These are phyloP conservation scores for Aureobasidium sp. DNA, from an alignment of 2,329 filamentous ascomycete species.

Conservation along the genomic window DNA sequence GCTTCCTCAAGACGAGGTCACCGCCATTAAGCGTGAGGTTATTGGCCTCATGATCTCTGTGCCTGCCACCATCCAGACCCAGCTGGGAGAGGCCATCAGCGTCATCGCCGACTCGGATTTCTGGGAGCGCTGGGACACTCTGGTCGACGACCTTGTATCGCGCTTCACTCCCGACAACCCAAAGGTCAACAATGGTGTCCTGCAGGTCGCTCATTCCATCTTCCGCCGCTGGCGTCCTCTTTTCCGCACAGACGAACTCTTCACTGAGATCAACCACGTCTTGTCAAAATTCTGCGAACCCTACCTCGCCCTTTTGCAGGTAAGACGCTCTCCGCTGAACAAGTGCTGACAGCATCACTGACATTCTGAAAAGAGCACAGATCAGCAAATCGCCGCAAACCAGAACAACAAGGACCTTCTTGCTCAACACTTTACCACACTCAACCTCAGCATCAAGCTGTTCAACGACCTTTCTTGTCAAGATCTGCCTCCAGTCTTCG, in stretches of 20 bases:
- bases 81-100: slow-evolving; percentile 93
- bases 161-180: slow-evolving; percentile 75
- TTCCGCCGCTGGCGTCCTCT: slow-evolving; percentile 93
- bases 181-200: slow-evolving; percentile 81
- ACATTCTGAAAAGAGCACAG: slow-evolving; percentile 47
- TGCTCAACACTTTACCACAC: slow-evolving; percentile 69
- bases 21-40: slow-evolving; percentile 86
- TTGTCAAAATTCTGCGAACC: slow-evolving; percentile 74
- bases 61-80: slow-evolving; percentile 77
- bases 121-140: slow-evolving; percentile 91
- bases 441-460: slow-evolving; percentile 84
- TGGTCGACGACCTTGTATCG: slow-evolving; percentile 86
- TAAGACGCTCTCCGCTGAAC: background rate
- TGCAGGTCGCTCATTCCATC: slow-evolving; percentile 97
- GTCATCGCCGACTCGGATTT: slow-evolving; percentile 98
- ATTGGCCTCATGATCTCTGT: slow-evolving; percentile 95
- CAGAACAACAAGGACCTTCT: slow-evolving; percentile 66
- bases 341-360: background rate
- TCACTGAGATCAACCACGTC: slow-evolving; percentile 94
- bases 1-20: slow-evolving; percentile 71
- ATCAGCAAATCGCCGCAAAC: slow-evolving; percentile 63
- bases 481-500: slow-evolving; percentile 88
- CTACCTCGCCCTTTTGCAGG: slow-evolving; percentile 64
- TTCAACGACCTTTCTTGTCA: slow-evolving; percentile 97
- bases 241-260: slow-evolving; percentile 86